phyloP scores from a whole-genome alignment of 2,329 filamentous ascomycete genomes.

The Amylocarpus encephaloides region DNA sequence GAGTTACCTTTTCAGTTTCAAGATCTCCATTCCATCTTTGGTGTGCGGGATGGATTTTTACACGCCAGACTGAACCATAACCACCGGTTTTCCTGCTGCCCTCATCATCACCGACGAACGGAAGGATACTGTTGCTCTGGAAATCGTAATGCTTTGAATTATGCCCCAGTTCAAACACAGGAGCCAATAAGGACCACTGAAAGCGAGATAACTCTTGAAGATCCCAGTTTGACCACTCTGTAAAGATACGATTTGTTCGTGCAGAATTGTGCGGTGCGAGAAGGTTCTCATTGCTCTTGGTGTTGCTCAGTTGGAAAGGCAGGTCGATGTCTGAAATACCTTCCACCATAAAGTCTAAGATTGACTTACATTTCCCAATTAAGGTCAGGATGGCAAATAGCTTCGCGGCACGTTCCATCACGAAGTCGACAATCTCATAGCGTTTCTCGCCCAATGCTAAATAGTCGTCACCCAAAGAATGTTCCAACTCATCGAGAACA shows the following conservation, averaged over 20 bases:
- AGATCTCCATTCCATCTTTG: conserved; percentile 4
- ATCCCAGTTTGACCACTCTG: too few species aligned
- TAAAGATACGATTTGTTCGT: too few species aligned
- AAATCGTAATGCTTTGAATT: neutral
- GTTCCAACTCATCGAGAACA: too few species aligned
- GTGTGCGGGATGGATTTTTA: conserved; percentile 9
- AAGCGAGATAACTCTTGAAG: conserved; percentile 8
- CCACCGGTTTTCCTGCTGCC: neutral
- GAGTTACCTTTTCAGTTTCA: too few species aligned
- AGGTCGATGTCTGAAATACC: conserved; percentile 8
- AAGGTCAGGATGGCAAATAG: conserved; percentile 8
- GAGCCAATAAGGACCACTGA: too few species aligned
- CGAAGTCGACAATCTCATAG: too few species aligned
- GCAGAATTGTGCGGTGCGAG: too few species aligned
- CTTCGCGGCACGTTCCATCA: too few species aligned
- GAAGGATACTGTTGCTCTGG: neutral
- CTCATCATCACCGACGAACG: conserved; percentile 4
- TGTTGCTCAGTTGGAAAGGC: conserved; percentile 2
- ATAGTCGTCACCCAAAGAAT: too few species aligned
- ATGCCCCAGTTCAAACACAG: neutral
- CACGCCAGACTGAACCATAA: conserved; percentile 5
- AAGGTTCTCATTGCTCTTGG: conserved; percentile 2
- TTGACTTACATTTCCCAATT: conserved; percentile 1
- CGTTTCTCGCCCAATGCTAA: too few species aligned
- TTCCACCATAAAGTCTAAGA: conserved; percentile 4